A percentile compares a stretch with the other conserved stretches of the same genome.
Conservation (phyloP, 805 yeast species). For the Ogataea ganodermae region DNA sequence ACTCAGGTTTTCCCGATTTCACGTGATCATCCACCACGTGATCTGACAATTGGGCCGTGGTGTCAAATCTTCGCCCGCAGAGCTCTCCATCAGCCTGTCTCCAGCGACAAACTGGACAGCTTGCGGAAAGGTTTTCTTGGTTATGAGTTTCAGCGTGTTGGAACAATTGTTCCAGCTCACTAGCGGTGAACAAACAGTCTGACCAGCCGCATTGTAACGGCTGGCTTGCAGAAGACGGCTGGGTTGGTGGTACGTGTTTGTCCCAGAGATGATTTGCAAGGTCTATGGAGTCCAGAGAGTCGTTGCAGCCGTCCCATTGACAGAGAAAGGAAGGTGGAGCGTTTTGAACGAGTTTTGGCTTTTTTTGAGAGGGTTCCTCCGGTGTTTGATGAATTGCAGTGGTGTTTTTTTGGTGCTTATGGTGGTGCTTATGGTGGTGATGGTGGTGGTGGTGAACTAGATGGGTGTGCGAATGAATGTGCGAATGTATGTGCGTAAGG, state of each 20-base stretch:
- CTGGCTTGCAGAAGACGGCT: neutral
- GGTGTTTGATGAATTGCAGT: neutral
- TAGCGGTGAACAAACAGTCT: constrained; percentile 61
- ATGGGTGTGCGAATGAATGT: constrained; percentile 17
- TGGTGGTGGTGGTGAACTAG: constrained; percentile 20
- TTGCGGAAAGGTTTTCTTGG: neutral
- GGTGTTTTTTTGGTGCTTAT: neutral
- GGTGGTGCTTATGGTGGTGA: constrained; percentile 1
- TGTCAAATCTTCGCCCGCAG: constrained; percentile 54
- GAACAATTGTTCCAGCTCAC: constrained; percentile 54
- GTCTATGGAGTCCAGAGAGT: constrained; percentile 35
- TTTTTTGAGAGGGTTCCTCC: neutral
- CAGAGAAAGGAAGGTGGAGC: constrained; percentile 41
- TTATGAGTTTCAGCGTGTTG: constrained; percentile 47
- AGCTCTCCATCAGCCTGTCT: neutral
- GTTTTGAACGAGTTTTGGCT: constrained; percentile 37
- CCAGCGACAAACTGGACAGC: neutral
- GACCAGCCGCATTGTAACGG: constrained; percentile 70
- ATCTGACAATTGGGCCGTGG: constrained; percentile 63
- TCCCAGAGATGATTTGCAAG: constrained; percentile 55
- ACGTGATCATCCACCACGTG: constrained; percentile 74
- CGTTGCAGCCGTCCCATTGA: constrained; percentile 69
- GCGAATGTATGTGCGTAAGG: too few relatives aligned
- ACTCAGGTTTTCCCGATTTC: constrained; percentile 68
- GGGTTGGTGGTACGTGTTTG: constrained; percentile 42